Evolutionary conservation across 1,139 yeast species (phyloP), one percentile per base, ranked within the genome.

Genomic region (Tardiomyces blankii): DNA sequence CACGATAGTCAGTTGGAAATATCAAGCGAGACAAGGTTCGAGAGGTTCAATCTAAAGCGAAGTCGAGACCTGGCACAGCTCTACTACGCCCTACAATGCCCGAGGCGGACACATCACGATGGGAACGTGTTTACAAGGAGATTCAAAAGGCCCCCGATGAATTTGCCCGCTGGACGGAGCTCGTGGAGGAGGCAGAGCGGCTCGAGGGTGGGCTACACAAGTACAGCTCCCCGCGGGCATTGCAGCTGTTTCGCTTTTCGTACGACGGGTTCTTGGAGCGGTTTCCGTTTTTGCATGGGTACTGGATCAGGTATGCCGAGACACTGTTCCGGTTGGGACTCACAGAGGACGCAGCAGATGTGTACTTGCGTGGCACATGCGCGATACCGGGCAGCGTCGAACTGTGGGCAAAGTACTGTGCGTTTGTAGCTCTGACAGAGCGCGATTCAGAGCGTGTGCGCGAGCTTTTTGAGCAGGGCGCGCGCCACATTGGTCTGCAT

Each of bases 251-350:
- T 44, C 62, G 80, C 42, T 55, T 66, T 2, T 67, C 82, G 0
- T 85, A 78, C 57, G 73, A 73, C 44, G 70, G 75, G 21, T 65
- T 88, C 45, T 67, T 89, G 14, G 65, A 64, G 1, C 71, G 74
- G 46, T 88, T 73, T 61, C 97, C 97, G 0, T 66, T 73, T 35
- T 63, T 82, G 38, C 85, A 80, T 56, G 86, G 84, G 42, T 86
- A 84, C 61, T 86, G 96, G 91, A 71, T 82, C 41, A 75, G 78
- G 51, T 86, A 74, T 60, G 95, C 96, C 0, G 67, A 72, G 21
- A 68, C 77, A 64, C 86, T 80, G 60, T 82, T 77, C 58, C 69
- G 71, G 43, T 60, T 84, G 30, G 86, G 87, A 0, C 63, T 74
- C 51, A 69, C 80, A 0, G 68, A 66, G 1, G 58, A 62, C 66